Evolutionary conservation across 192 early-diverging fungal species (phyloP), one percentile per base, ranked within the genome.

Genomic region (Spizellomyces sp.): DNA sequence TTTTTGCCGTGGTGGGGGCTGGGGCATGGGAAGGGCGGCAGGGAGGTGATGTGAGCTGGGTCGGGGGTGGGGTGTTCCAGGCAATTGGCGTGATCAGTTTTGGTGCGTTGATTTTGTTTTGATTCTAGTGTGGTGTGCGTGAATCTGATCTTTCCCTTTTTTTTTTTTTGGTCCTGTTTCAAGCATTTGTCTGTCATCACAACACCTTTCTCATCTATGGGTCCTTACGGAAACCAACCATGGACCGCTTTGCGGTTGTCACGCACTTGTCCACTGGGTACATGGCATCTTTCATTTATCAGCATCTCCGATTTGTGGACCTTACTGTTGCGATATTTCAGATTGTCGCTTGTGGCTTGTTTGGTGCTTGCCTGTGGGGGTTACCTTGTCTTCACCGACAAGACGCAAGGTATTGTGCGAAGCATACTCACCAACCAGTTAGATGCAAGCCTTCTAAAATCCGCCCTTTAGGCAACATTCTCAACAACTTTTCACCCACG

Each of bases 171-270:
- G 70, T 84, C 88, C 52, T 4, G 12, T 19, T 36, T 52, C 36
- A 45, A 75, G 73, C 95, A 1, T 97, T 95, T 84, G 95, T 97
- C 22, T 97, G 95, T 68, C 95, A 97, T 73, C 95, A 97, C 80
- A 97, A 96, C 76, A 93, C 91, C 45, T 94, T 96, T 71, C 82
- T 97, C 74, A 97, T 97, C 60, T 93, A 91, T 75, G 90, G 90
- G 9, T 92, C 94, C 8, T 75, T 96, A 50, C 81, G 86, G 48
- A 91, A 91, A 60, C 95, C 95, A 1, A 93, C 92, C 44, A 80
- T 96, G 46, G 90, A 94, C 67, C 87, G 94, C 19, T 92, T 95
- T 77, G 90, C 90, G 48, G 77, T 85, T 4, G 93, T 97, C 0
- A 92, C 95, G 0, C 92, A 92, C 67, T 78, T 92, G 62, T 92